Evolutionary conservation across 768 basidiomycete species (phyloP).

Genomic region (Boletus eberwhitei): DNA sequence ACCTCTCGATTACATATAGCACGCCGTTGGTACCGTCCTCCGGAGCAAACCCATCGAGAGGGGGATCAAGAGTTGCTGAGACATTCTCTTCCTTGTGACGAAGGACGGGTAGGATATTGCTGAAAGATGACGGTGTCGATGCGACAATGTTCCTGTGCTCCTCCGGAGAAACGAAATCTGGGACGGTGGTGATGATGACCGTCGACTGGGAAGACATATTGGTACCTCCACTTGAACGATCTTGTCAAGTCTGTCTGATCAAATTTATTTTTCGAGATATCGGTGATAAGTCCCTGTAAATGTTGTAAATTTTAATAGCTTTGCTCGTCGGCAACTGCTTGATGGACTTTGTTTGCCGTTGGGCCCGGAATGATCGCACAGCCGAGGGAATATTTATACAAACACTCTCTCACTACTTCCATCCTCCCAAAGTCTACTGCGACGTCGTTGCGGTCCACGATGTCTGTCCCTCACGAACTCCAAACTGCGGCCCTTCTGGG

Average conservation of each 20-base stretch:
- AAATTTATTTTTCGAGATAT: neutral
- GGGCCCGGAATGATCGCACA: neutral
- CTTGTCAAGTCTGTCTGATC: neutral
- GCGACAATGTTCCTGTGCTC: constrained; percentile 64
- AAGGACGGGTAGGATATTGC: constrained; percentile 79
- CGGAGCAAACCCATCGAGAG: constrained; percentile 54
- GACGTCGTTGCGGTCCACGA: neutral
- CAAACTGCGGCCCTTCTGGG: constrained; percentile 47
- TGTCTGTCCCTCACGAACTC: constrained; percentile 26
- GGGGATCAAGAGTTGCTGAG: constrained; percentile 64
- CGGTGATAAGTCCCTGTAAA: neutral
- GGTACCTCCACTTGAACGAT: neutral
- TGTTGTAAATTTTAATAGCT: neutral
- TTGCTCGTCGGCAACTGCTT: neutral
- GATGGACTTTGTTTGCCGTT: neutral
- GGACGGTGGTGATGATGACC: constrained; percentile 39
- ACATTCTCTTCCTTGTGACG: constrained; percentile 73
- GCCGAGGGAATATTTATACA: constrained; percentile 17
- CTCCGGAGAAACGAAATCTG: constrained; percentile 52
- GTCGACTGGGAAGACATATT: constrained; percentile 19
- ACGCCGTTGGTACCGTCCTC: constrained; percentile 58
- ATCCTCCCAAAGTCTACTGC: neutral
- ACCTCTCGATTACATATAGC: constrained; percentile 88
- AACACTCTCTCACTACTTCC: too few species aligned
- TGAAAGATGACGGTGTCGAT: constrained; percentile 84